Percentiles rank a stretch among this genome's conserved stretches.
Evolutionary conservation across 495 filamentous ascomycete genomes (phyloP).

Genomic region (Articulospora tetracladia): DNA sequence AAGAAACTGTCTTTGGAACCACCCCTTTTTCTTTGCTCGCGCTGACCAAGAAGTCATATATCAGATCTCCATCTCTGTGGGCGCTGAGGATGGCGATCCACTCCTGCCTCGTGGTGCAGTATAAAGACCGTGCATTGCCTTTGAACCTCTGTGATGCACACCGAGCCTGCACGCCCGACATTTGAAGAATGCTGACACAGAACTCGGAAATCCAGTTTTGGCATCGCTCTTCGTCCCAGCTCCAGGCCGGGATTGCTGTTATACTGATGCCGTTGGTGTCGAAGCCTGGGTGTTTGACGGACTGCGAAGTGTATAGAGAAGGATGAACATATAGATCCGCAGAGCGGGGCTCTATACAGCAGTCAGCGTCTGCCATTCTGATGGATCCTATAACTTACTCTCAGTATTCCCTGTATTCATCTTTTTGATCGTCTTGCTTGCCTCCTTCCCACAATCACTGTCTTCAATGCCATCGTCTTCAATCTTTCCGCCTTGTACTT

Average conservation of each 20-base stretch:
- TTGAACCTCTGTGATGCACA: not conserved
- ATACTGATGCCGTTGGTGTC: not conserved
- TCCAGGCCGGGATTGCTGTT: not conserved
- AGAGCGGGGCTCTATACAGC: too few relatives aligned
- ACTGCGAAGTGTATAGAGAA: too few relatives aligned
- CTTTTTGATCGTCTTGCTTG: too few relatives aligned
- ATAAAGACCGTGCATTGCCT: not conserved
- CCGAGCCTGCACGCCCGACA: too few relatives aligned
- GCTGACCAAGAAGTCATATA: not conserved
- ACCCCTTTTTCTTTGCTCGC: not conserved
- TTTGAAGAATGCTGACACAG: not conserved
- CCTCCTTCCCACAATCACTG: too few relatives aligned
- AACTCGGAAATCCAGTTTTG: not conserved
- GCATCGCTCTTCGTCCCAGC: not conserved
- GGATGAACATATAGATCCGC: too few relatives aligned
- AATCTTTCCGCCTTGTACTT: too few relatives aligned
- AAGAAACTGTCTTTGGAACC: not conserved
- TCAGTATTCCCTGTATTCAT: too few relatives aligned
- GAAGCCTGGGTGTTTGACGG: too few relatives aligned
- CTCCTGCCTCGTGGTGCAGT: not conserved
- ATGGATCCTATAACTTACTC: too few relatives aligned
- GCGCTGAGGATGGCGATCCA: not conserved
- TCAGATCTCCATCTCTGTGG: not conserved
- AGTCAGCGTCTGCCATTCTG: too few relatives aligned
- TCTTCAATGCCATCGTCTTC: too few relatives aligned